Conservation (phyloP, 2,329 filamentous ascomycete genomes). For the Pestalotiopsis sp. region DNA sequence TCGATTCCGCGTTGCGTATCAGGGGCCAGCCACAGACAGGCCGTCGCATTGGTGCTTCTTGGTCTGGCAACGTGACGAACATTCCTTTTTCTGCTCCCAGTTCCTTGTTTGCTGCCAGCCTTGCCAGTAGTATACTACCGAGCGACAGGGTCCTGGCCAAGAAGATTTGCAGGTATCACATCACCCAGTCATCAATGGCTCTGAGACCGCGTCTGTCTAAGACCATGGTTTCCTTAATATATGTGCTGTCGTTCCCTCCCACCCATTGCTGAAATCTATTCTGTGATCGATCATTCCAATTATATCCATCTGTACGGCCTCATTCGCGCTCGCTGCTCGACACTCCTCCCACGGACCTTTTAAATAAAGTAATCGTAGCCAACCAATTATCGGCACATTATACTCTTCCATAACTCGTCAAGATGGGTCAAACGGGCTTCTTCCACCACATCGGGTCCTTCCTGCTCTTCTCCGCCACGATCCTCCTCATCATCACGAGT, state of each 20-base stretch:
- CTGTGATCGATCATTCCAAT: neutral
- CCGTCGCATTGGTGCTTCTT: neutral
- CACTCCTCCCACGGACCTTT: neutral
- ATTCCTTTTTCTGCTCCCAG: slow-evolving; percentile 4
- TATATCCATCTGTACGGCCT: neutral
- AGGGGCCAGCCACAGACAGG: neutral
- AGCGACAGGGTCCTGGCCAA: slow-evolving; percentile 8
- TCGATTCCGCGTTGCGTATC: neutral
- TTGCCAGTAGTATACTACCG: neutral
- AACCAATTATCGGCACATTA: neutral
- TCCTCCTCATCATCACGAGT: slow-evolving; percentile 46
- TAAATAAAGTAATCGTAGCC: neutral
- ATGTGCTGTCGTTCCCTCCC: neutral
- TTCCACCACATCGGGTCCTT: slow-evolving; percentile 44
- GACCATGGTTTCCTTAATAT: slow-evolving; percentile 1
- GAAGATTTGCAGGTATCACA: slow-evolving; percentile 2
- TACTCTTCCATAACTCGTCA: slow-evolving; percentile 12
- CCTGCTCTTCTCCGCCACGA: slow-evolving; percentile 42
- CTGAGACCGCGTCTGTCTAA: neutral
- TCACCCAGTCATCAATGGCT: neutral
- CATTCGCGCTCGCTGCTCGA: neutral
- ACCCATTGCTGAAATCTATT: neutral
- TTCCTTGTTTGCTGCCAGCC: slow-evolving; percentile 6
- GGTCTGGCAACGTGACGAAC: slow-evolving; percentile 7
- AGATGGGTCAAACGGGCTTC: slow-evolving; percentile 31